These are phyloP conservation scores for Davidsoniella australis DNA, from an alignment of 2,329 filamentous ascomycete genomes.

Conservation along the genomic window DNA sequence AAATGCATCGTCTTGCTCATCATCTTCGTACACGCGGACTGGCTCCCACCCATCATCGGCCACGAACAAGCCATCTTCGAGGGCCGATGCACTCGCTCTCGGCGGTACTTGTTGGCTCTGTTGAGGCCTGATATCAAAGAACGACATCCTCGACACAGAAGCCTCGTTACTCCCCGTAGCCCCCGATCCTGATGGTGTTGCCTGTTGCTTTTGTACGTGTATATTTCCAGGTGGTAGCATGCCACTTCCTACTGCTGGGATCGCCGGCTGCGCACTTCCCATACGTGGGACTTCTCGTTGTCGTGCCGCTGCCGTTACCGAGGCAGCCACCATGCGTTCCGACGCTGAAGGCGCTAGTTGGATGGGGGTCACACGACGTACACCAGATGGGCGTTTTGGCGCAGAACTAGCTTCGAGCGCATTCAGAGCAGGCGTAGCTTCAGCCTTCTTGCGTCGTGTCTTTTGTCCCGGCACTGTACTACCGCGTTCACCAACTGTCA, in stretches of 20 bases:
- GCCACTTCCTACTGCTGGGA: conserved; percentile 15
- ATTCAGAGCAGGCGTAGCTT: background rate
- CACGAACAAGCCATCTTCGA: conserved; percentile 52
- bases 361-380: background rate
- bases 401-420: conserved; percentile 13
- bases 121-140: conserved; percentile 29
- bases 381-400: too few relatives aligned
- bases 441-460: conserved; percentile 22
- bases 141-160: conserved; percentile 12
- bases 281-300: background rate
- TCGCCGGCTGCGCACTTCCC: conserved; percentile 20
- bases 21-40: conserved; percentile 33
- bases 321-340: background rate
- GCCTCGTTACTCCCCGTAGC: background rate
- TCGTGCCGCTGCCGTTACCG: background rate
- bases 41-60: conserved; percentile 64
- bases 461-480: conserved; percentile 24
- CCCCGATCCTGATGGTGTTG: background rate
- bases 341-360: background rate
- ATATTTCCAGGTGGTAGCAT: background rate
- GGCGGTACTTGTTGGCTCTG: conserved; percentile 31
- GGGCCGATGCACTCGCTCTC: conserved; percentile 36
- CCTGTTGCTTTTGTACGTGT: background rate
- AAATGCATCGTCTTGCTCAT: conserved; percentile 46
- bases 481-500: conserved; percentile 57